Conservation (phyloP, 371 early-diverging fungal species). For the Circinella minor region DNA sequence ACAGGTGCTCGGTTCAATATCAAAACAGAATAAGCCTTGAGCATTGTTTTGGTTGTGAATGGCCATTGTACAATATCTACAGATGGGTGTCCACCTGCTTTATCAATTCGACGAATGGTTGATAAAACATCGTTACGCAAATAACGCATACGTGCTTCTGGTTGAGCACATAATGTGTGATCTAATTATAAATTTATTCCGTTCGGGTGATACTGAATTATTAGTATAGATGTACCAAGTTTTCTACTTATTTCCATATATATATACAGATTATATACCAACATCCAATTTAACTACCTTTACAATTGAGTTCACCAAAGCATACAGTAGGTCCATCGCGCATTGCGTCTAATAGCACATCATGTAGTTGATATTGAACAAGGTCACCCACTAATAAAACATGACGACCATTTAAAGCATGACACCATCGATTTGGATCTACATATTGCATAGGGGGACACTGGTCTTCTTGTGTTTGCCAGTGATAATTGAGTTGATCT, state of each 20-base stretch:
- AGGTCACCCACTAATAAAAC: slow-evolving; percentile 61
- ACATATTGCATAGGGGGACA: slow-evolving; percentile 19
- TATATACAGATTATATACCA: no score
- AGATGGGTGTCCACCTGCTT: slow-evolving; percentile 38
- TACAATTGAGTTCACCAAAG: slow-evolving; percentile 62
- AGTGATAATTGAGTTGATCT: slow-evolving; percentile 2
- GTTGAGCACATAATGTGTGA: slow-evolving; percentile 44
- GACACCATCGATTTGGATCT: slow-evolving; percentile 35
- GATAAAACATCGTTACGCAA: slow-evolving; percentile 64
- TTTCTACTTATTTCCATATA: background rate
- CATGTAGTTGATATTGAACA: slow-evolving; percentile 62
- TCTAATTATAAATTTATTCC: slow-evolving; percentile 25
- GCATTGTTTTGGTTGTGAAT: slow-evolving; percentile 44
- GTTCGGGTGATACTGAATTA: background rate
- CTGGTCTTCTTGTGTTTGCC: slow-evolving; percentile 2
- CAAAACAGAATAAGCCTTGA: slow-evolving; percentile 48
- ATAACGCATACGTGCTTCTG: slow-evolving; percentile 43
- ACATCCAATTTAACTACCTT: slow-evolving; percentile 33
- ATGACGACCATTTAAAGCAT: slow-evolving; percentile 36
- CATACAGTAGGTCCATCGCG: slow-evolving; percentile 56
- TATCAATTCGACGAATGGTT: slow-evolving; percentile 36
- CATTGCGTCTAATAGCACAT: slow-evolving; percentile 53
- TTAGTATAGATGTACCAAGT: background rate
- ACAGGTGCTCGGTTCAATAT: slow-evolving; percentile 57
- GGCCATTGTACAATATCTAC: slow-evolving; percentile 53